phyloP scores from a whole-genome alignment of 2,329 filamentous ascomycete genomes.

The Zasmidium citrigriseum region DNA sequence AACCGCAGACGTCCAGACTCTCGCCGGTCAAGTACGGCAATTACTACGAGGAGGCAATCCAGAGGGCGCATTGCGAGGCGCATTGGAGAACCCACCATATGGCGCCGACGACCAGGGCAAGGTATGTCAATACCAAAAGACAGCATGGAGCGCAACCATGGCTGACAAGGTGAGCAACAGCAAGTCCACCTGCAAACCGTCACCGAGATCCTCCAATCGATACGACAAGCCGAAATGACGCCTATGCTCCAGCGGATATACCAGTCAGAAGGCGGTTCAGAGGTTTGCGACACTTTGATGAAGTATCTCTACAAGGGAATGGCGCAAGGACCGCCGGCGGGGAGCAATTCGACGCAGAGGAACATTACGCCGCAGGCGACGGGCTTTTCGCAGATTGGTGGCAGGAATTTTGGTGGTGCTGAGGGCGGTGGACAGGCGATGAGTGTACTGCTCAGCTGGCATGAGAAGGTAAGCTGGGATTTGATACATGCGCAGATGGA shows the following conservation, averaged over 20 bases:
- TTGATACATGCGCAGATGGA: not conserved
- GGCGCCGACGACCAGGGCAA: conserved; percentile 56
- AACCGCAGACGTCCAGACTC: conserved; percentile 74
- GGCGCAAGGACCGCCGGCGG: conserved; percentile 46
- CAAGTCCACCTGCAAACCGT: conserved; percentile 86
- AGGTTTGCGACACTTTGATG: conserved; percentile 90
- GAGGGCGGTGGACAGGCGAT: conserved; percentile 75
- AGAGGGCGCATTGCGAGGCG: conserved; percentile 81
- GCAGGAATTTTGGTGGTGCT: conserved; percentile 52
- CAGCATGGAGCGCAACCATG: not conserved
- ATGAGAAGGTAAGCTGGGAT: conserved; percentile 72
- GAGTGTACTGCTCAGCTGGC: conserved; percentile 97
- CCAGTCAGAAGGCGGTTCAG: conserved; percentile 73
- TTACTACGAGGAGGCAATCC: conserved; percentile 82
- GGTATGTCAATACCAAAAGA: conserved; percentile 38
- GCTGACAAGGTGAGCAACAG: conserved; percentile 45
- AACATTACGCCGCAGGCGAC: conserved; percentile 73
- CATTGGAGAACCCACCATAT: conserved; percentile 81
- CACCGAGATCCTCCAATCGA: conserved; percentile 90
- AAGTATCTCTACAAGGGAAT: conserved; percentile 98
- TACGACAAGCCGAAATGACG: conserved; percentile 94
- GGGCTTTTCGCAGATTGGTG: conserved; percentile 78
- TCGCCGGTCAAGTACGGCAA: conserved; percentile 82
- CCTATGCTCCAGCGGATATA: conserved; percentile 83
- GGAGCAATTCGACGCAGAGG: conserved; percentile 26